Conservation (phyloP, 2,329 filamentous ascomycete species). For the Periconia digitata region DNA sequence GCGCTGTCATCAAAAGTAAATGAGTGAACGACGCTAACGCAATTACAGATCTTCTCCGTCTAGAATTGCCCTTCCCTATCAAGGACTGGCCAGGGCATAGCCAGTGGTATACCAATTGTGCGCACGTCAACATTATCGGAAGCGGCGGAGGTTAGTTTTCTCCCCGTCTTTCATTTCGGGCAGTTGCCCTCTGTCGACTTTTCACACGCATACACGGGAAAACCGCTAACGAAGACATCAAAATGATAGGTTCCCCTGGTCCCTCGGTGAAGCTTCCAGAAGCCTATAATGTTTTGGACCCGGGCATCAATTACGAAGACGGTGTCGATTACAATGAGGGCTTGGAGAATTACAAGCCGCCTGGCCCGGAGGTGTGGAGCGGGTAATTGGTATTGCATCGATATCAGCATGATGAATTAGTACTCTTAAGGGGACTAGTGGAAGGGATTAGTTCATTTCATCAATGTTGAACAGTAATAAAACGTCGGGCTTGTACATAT, state of each 20-base stretch:
- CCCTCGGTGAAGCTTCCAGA: slow-evolving; percentile 8
- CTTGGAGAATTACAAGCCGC: slow-evolving; percentile 6
- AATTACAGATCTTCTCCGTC: slow-evolving; percentile 10
- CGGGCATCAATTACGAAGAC: slow-evolving; percentile 3
- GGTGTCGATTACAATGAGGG: slow-evolving; percentile 4
- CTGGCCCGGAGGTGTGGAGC: slow-evolving; percentile 8
- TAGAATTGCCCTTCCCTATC: slow-evolving; percentile 8
- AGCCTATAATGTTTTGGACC: slow-evolving; percentile 5
- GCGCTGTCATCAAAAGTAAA: too few relatives aligned
- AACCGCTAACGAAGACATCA: too few relatives aligned
- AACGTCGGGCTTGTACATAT: too few relatives aligned
- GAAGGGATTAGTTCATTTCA: too few relatives aligned
- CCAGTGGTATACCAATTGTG: slow-evolving; percentile 15
- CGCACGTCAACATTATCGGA: slow-evolving; percentile 10
- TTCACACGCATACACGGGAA: background rate
- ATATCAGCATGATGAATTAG: too few relatives aligned
- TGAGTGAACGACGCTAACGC: too few relatives aligned
- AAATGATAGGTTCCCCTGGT: slow-evolving; percentile 3
- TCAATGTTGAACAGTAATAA: too few relatives aligned
- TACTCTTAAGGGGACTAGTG: too few relatives aligned
- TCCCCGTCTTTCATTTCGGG: background rate
- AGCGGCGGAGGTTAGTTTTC: slow-evolving; percentile 3
- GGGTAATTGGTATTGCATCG: background rate
- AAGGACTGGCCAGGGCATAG: slow-evolving; percentile 7
- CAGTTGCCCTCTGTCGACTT: background rate